Conservation (phyloP, 768 basidiomycete species). For the Suillus decipiens region DNA sequence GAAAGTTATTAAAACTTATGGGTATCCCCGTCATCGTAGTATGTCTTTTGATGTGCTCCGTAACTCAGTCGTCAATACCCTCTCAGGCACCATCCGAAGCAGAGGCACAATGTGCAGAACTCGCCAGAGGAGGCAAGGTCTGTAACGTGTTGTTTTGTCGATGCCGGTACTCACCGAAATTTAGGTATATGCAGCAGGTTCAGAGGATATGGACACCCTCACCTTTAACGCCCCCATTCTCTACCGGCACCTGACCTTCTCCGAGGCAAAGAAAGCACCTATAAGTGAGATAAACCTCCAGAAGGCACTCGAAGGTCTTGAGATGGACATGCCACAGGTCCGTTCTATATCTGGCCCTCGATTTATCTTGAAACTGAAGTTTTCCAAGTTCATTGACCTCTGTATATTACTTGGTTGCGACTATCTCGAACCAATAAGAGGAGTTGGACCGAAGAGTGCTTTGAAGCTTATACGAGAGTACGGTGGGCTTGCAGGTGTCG, state of each 20-base stretch:
- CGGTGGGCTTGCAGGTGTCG: conserved; percentile 66
- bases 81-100: conserved; percentile 94
- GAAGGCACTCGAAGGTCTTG: conserved; percentile 81
- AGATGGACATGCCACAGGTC: conserved; percentile 92
- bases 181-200: conserved; percentile 95
- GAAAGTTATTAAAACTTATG: conserved; percentile 86
- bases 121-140: conserved; percentile 94
- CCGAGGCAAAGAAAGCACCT: conserved; percentile 95
- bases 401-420: conserved; percentile 97
- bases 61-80: conserved; percentile 3
- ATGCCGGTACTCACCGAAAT: conserved; percentile 2
- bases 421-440: conserved; percentile 98
- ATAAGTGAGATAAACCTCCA: conserved; percentile 90
- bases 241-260: conserved; percentile 95
- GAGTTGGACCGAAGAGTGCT: conserved; percentile 93
- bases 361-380: neutral
- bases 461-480: conserved; percentile 89
- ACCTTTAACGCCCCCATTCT: conserved; percentile 93
- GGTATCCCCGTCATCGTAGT: conserved; percentile 95
- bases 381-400: conserved; percentile 84
- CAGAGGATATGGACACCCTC: conserved; percentile 99
- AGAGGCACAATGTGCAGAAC: conserved; percentile 97
- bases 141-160: conserved; percentile 1
- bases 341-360: neutral
- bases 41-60: conserved; percentile 30